These are phyloP conservation scores for Macrocybe sp. DNA, from an alignment of 1,284 basidiomycete genomes.

Conservation along the genomic window DNA sequence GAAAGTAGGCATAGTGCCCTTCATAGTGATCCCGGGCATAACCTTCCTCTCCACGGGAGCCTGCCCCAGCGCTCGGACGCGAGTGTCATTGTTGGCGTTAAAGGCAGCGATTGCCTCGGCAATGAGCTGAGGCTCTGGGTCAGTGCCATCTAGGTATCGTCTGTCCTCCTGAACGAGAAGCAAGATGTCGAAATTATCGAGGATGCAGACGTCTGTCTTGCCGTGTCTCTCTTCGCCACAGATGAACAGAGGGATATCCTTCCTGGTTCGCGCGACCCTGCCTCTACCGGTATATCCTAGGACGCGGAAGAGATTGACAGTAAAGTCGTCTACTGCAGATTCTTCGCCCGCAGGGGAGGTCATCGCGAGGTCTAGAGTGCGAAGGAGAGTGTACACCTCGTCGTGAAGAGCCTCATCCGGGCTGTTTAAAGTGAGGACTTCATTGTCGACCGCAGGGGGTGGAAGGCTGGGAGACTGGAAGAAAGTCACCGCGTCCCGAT, in stretches of 20 bases:
- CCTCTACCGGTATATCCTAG: conserved; percentile 15
- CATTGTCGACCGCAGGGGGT: no score
- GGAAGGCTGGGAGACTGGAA: not conserved
- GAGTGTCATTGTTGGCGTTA: conserved; percentile 23
- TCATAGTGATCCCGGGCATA: conserved; percentile 25
- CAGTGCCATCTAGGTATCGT: conserved; percentile 9
- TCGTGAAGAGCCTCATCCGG: no score
- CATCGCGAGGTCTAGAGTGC: conserved; percentile 20
- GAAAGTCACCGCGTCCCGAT: conserved; percentile 1
- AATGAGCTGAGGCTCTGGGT: conserved; percentile 16
- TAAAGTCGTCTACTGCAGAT: conserved; percentile 27
- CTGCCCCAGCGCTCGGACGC: no score
- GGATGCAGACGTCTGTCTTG: conserved; percentile 24
- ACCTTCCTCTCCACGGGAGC: no score
- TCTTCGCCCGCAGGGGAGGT: conserved; percentile 9
- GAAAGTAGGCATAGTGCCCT: conserved; percentile 23
- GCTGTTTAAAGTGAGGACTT: no score
- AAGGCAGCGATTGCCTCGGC: conserved; percentile 29
- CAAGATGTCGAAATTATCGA: conserved; percentile 16
- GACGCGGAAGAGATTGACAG: conserved; percentile 19
- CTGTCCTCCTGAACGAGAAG: conserved; percentile 30
- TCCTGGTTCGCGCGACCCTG: conserved; percentile 17
- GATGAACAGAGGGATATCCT: conserved; percentile 20
- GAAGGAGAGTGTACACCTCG: no score
- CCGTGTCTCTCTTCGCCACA: conserved; percentile 18